Conservation (phyloP, 345 rosid species). For the Trapa incisa region DNA sequence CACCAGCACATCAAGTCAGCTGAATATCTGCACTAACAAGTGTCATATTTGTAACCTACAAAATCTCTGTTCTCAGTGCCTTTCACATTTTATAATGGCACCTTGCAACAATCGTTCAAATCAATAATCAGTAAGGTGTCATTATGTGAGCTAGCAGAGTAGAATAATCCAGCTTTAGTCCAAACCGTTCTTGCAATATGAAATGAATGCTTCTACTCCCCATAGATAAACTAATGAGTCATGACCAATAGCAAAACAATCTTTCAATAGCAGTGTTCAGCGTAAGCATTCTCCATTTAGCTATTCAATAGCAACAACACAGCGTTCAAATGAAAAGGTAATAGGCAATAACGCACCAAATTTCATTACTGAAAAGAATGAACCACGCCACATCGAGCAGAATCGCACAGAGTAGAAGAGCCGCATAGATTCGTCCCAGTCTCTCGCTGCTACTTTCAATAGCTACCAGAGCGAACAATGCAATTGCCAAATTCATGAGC, state of each 20-base stretch:
- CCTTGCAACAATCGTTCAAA: not conserved
- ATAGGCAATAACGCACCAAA: slow-evolving; percentile 32
- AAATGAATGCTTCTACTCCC: not conserved
- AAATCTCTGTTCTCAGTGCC: not conserved
- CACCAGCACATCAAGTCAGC: not conserved
- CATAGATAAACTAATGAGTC: not conserved
- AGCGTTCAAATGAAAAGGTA: too few species aligned
- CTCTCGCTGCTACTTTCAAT: slow-evolving; percentile 79
- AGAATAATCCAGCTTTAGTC: not conserved
- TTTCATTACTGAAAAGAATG: slow-evolving; percentile 52
- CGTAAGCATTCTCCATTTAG: not conserved
- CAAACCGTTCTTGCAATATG: not conserved
- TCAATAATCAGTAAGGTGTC: not conserved
- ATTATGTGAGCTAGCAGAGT: not conserved
- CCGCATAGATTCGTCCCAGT: slow-evolving; percentile 67
- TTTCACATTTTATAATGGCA: not conserved
- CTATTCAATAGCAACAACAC: not conserved
- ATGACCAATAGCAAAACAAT: not conserved
- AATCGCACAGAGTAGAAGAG: slow-evolving; percentile 55
- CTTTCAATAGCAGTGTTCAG: not conserved
- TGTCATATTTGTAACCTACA: not conserved
- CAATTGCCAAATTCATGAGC: slow-evolving; percentile 54
- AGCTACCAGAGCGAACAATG: slow-evolving; percentile 77
- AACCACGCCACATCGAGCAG: slow-evolving; percentile 65
- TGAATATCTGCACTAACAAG: not conserved